Base-by-base conservation (phyloP, 1,139 yeast genomes). In the Blastobotrys serpentis region DNA sequence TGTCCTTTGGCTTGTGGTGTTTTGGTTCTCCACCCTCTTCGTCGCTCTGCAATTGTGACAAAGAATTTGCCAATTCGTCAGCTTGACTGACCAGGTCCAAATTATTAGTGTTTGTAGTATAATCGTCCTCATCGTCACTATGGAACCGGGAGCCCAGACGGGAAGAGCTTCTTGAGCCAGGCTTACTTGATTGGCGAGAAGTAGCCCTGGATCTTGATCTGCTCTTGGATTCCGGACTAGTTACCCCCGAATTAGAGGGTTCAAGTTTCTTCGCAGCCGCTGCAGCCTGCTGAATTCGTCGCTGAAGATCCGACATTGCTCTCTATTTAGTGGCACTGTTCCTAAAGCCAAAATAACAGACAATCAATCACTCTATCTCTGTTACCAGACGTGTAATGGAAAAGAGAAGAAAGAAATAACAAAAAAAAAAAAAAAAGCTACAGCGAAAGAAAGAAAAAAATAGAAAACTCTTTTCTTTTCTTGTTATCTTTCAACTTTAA, bases 121-220 rank as follows among this genome's bases (percentile, higher is more conserved):
- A 58, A 37, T 58, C 62, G 46, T 59, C 62, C 36, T 57, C 61
- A 30, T 56, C 57, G 32, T 52, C 56, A 19, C 52, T 48, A 13
- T 46, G 54, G 18, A 48, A 33, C 17, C 60, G 41, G 11, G 58
- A 51, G 7, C 53, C 55, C 22, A 47, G 23, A 18, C 52, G 44
- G 7, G 60, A 56, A 5, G 59, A 51, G 16, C 59, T 52, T 21
- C 60, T 44, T 3, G 60, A 56, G 11, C 52, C 51, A n/a, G 39
- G 55, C 11, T 41, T 43, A 2, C 57, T 50, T 22, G 21, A 22
- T 19, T 29, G 34, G 1, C 50, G 51, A 2, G 56, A 53, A 1
- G 46, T 23, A 16, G 55, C 32, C 34, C 55, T 39, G 14, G 58
- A 51, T 3, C 53, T 33, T 3, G 52, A 36, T n/a, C 42, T 46